A percentile compares a stretch with the other conserved stretches of the same genome.
Evolutionary conservation across 805 yeast species (phyloP).

Genomic region (Saccharomycopsis sp.): DNA sequence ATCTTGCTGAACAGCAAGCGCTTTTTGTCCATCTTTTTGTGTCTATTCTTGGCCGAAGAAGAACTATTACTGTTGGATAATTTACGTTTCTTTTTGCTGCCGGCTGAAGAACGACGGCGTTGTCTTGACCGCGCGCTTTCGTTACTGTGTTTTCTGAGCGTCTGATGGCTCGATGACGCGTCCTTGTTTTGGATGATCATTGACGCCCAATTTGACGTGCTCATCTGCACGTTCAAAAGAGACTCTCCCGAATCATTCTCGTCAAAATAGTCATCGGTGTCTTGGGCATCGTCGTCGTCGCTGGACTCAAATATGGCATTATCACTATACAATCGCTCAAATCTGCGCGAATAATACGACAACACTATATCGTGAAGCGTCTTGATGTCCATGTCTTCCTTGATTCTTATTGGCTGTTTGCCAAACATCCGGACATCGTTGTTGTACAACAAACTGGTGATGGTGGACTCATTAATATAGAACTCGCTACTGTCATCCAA

Average conservation of each 20-base stretch:
- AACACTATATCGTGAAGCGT: not conserved
- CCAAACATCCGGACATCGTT: slow-evolving; percentile 13
- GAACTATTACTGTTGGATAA: not conserved
- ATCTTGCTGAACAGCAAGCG: slow-evolving; percentile 10
- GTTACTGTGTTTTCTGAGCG: not conserved
- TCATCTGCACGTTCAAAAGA: slow-evolving; percentile 1
- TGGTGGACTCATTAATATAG: slow-evolving; percentile 11
- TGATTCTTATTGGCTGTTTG: slow-evolving; percentile 12
- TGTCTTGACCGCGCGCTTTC: not conserved
- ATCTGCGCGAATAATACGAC: not conserved
- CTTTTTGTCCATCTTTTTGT: slow-evolving; percentile 13
- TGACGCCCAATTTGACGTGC: slow-evolving; percentile 21
- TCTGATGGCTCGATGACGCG: not conserved
- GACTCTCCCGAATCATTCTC: slow-evolving; percentile 2
- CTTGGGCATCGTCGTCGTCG: not conserved
- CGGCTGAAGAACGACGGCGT: not conserved
- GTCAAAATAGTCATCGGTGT: not conserved
- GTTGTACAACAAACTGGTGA: slow-evolving; percentile 12
- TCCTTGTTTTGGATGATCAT: slow-evolving; percentile 16
- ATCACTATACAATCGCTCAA: not conserved
- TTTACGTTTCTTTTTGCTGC: not conserved
- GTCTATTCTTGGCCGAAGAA: not conserved
- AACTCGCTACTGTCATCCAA: not conserved
- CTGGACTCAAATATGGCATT: not conserved
- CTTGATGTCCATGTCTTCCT: slow-evolving; percentile 3